Percentiles rank a stretch among this genome's conserved stretches.
These are phyloP conservation scores for Colletotrichum spinosum DNA, from an alignment of 2,329 filamentous ascomycete species.

Conservation along the genomic window DNA sequence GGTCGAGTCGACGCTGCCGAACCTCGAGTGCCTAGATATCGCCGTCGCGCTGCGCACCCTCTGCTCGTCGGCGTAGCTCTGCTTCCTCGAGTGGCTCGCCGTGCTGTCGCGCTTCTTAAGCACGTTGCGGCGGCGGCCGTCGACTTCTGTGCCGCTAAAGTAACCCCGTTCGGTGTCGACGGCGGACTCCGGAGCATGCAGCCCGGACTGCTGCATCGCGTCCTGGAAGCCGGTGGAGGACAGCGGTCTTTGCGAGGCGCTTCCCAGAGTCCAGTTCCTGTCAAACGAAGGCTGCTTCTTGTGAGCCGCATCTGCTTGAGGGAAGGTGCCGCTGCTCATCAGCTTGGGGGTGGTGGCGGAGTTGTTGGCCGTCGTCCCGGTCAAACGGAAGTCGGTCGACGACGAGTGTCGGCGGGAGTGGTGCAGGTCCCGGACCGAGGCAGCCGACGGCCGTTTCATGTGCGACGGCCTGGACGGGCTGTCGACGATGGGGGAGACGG, in stretches of 20 bases:
- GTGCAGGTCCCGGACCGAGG: conserved; percentile 83
- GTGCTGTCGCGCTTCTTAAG: conserved; percentile 80
- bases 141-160: conserved; percentile 89
- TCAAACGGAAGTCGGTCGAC: conserved; percentile 73
- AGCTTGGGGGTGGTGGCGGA: conserved; percentile 57
- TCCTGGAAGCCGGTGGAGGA: conserved; percentile 66
- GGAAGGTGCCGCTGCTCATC: conserved; percentile 56
- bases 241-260: conserved; percentile 60
- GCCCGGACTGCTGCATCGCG: conserved; percentile 49
- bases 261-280: conserved; percentile 75
- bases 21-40: conserved; percentile 79
- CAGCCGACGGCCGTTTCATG: conserved; percentile 77
- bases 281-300: conserved; percentile 78
- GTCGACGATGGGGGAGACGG: conserved; percentile 55
- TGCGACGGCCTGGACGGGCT: conserved; percentile 62
- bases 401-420: conserved; percentile 91
- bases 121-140: conserved; percentile 80
- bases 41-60: conserved; percentile 73
- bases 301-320: conserved; percentile 56
- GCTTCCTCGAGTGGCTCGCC: conserved; percentile 72
- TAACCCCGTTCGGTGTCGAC: conserved; percentile 87
- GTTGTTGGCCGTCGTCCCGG: conserved; percentile 47
- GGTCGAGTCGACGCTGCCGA: conserved; percentile 82
- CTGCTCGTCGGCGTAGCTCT: conserved; percentile 83
- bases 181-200: conserved; percentile 58